These are phyloP conservation scores for Salvia sclarea DNA, from an alignment of 305 asterid genomes.

Conservation along the genomic window DNA sequence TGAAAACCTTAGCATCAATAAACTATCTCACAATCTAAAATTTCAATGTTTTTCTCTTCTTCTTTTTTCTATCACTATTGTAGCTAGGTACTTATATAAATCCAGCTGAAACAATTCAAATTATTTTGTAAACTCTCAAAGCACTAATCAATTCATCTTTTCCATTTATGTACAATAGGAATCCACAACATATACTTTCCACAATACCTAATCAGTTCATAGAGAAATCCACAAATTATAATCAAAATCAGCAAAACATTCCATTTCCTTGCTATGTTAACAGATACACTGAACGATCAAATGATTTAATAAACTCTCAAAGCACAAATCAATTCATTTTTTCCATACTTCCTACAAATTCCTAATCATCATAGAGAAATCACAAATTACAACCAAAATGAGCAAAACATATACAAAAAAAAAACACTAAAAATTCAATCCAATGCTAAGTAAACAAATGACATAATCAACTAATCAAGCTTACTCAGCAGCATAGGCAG, in stretches of 20 bases:
- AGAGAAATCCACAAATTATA: no score
- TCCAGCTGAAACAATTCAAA: background rate
- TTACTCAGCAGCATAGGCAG: slow-evolving; percentile 50
- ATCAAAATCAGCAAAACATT: no score
- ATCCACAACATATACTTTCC: no score
- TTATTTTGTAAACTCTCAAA: slow-evolving; percentile 8
- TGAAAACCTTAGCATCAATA: slow-evolving; percentile 30
- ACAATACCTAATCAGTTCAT: no score
- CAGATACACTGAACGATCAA: no score
- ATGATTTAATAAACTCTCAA: slow-evolving; percentile 6
- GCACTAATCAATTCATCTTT: background rate
- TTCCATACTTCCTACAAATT: background rate
- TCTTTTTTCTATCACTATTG: no score
- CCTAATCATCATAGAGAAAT: background rate
- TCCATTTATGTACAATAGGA: no score
- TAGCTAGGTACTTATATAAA: background rate
- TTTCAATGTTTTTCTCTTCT: no score
- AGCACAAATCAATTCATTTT: background rate
- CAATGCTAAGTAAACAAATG: background rate
- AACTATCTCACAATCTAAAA: slow-evolving; percentile 17
- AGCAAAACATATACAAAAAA: background rate
- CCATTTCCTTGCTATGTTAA: no score
- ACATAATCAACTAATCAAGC: slow-evolving; percentile 30
- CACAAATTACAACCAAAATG: background rate
- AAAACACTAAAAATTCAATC: background rate